These are phyloP conservation scores for Penicillium aurantiogriseum DNA, from an alignment of 2,329 filamentous ascomycete species.

Conservation along the genomic window DNA sequence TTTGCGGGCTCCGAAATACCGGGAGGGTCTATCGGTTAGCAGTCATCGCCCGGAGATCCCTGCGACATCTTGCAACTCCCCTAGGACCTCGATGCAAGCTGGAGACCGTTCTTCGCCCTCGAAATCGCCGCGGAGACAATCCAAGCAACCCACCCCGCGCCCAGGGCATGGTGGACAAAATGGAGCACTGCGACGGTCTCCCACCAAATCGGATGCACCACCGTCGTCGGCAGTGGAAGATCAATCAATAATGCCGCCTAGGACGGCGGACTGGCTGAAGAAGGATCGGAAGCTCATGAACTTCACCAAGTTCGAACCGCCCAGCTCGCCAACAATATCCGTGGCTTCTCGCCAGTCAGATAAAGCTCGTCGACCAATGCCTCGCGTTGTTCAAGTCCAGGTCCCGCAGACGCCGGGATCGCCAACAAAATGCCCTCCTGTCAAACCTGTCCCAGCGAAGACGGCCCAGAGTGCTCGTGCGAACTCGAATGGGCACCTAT, in stretches of 20 bases:
- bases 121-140: slow-evolving; percentile 1
- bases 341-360: slow-evolving; percentile 21
- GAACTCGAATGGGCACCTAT: neutral
- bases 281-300: slow-evolving; percentile 29
- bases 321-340: slow-evolving; percentile 36
- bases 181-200: neutral
- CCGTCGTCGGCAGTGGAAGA: neutral
- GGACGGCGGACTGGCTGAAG: slow-evolving; percentile 28
- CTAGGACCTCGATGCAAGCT: neutral
- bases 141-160: neutral
- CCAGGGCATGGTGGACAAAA: neutral
- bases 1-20: slow-evolving; percentile 21
- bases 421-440: neutral
- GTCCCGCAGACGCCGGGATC: slow-evolving; percentile 6
- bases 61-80: neutral
- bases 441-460: neutral
- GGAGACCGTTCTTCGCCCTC: neutral
- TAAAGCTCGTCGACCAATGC: slow-evolving; percentile 6
- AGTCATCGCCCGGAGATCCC: neutral
- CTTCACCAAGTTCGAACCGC: slow-evolving; percentile 36
- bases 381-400: slow-evolving; percentile 6
- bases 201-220: slow-evolving; percentile 1
- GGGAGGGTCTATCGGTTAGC: slow-evolving; percentile 14
- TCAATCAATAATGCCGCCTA: slow-evolving; percentile 1
- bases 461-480: neutral